Evolutionary conservation across 164 flowering plant species (phyloP).

Genomic region (Tinospora cordifolia): DNA sequence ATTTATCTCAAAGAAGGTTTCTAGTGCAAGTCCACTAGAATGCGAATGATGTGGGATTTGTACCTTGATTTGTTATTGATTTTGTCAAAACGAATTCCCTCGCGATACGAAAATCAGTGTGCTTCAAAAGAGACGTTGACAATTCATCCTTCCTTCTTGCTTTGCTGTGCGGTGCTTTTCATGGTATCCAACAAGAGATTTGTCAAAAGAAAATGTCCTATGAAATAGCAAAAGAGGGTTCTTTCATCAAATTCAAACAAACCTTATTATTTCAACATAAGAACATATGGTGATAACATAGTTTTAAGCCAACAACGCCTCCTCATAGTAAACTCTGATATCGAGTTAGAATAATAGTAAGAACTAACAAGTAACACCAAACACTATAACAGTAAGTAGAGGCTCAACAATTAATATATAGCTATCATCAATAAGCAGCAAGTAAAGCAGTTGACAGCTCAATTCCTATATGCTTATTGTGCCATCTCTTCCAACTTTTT

Average conservation of each 20-base stretch:
- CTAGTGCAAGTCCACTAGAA: not conserved
- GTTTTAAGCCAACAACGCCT: not conserved
- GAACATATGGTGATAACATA: not conserved
- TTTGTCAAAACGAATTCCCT: conserved; percentile 62
- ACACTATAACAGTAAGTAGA: too few species aligned
- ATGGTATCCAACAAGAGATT: conserved; percentile 62
- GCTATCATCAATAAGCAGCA: too few species aligned
- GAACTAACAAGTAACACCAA: too few species aligned
- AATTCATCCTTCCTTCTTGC: conserved; percentile 60
- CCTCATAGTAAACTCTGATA: too few species aligned
- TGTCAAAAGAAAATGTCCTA: conserved; percentile 85
- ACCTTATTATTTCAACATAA: too few species aligned
- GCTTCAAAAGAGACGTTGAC: conserved; percentile 63
- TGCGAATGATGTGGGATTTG: not conserved
- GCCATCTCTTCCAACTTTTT: too few species aligned
- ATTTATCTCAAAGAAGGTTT: too few species aligned
- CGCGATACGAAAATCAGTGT: conserved; percentile 39
- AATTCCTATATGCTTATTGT: too few species aligned
- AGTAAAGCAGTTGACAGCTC: not conserved
- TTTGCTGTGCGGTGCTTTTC: conserved; percentile 53
- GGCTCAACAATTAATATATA: too few species aligned
- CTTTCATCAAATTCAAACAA: too few species aligned
- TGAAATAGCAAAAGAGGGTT: conserved; percentile 14
- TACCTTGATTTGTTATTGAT: conserved; percentile 60
- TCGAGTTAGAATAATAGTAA: too few species aligned